Base-by-base conservation (phyloP, 495 filamentous ascomycete genomes). In the Annulohypoxylon nitens region DNA sequence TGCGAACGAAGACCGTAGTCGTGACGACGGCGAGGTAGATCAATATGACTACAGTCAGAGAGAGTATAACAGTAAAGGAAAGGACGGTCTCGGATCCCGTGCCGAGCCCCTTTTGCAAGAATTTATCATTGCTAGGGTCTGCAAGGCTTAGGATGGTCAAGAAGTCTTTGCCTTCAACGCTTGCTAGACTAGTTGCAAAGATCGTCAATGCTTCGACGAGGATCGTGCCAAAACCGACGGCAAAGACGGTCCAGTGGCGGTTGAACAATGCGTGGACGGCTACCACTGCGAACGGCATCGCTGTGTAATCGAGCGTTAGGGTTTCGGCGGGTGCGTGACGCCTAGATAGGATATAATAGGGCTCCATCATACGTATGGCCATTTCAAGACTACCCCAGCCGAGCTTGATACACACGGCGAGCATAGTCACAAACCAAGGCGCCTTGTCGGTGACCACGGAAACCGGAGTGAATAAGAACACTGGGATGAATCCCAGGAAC, bases 291-390 rank as follows among this genome's bases (percentile, higher is more conserved):
- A 91, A 91, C 20, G 91, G 88, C 67, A 90, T 88, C 33, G 89
- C 88, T 0, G 89, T 91, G 78, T 93, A 93, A 78, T 93, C 91
- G 0, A 93, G 85, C 0, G 89, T 90, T 0, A 93, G 84, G 20
- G 87, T 89, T 43, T 84, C 85, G 14, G 89, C 81, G 0, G 86
- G 87, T 2, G 91, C 90, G 69, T 91, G 86, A 1, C 91, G 86
- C 36, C 82, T 79, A 3, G 86, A 88, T 9, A 93, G 85, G 69
- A 90, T 86, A 79, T 90, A 92, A 74, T 91, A 93, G 4, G 91
- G 91, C 76, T 93, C 90, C 68, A 92, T 86, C 86, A 93, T 90
- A 60, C 91, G 87, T 51, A 93, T 83, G 60, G 89, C 87, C 57
- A 86, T 90, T 67, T 93, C 92, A n/a, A 93, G 83, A 18, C 89